These are phyloP conservation scores for Ustilago vetiveriae DNA, from an alignment of 1,284 basidiomycete genomes.

Conservation along the genomic window DNA sequence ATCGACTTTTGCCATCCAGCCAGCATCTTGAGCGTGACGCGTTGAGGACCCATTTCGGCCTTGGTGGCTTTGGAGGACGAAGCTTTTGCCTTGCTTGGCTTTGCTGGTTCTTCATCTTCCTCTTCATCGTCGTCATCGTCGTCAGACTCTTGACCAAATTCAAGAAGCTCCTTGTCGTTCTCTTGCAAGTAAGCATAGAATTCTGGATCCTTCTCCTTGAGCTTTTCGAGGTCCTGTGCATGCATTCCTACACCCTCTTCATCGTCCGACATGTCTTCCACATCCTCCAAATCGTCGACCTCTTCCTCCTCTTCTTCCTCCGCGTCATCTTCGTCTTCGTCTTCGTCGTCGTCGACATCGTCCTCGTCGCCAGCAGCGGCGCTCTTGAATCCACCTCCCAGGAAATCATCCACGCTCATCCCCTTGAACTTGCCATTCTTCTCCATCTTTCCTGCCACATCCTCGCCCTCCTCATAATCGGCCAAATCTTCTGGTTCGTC, in stretches of 20 bases:
- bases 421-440: conserved; percentile 23
- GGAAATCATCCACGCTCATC: conserved; percentile 65
- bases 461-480: conserved; percentile 40
- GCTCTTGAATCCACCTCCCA: conserved; percentile 63
- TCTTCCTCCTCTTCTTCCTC: conserved; percentile 50
- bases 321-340: conserved; percentile 53
- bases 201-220: conserved; percentile 95
- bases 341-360: conserved; percentile 42
- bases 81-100: conserved; percentile 20
- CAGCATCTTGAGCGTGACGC: conserved; percentile 79
- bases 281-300: conserved; percentile 50
- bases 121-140: conserved; percentile 58
- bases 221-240: conserved; percentile 82
- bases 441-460: conserved; percentile 28
- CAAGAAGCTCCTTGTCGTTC: conserved; percentile 87
- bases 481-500: conserved; percentile 27
- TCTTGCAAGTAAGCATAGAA: conserved; percentile 98
- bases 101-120: conserved; percentile 22
- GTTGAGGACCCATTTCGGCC: conserved; percentile 39
- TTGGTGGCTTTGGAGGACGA: conserved; percentile 24
- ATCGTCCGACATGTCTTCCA: conserved; percentile 59
- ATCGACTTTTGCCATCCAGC: conserved; percentile 89
- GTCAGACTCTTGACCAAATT: conserved; percentile 73
- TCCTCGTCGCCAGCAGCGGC: conserved; percentile 38
- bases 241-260: conserved; percentile 70